Base-by-base conservation (phyloP, 129 eudicot species). In the Tagetes patula region DNA sequence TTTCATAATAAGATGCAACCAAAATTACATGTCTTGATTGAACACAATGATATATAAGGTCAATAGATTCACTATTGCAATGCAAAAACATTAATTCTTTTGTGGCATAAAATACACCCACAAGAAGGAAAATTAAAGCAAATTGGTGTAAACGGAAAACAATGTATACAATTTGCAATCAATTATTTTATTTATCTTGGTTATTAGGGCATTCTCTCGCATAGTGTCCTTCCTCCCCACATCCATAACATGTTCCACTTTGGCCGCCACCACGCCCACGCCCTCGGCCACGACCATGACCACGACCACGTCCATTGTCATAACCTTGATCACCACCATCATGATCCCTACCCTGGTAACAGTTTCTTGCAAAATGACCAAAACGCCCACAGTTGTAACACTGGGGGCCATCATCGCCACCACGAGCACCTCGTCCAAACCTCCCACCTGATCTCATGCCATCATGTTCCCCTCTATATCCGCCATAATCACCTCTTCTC, bases 121-220 rank as follows among this genome's bases (percentile, higher is more conserved):
- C 46, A 6, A 41, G 7, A 42, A 42, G 46, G 7, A 1, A 42
- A 8, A 42, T 42, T 0, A 8, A 42, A 42, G 46, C 7, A 8
- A 42, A 42, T 6, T 42, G 46, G 46, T 5, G 7, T 42, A 42
- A 6, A 42, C 0, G 46, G 9, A 36, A 14, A 34, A 33, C 72
- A 43, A 20, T 20, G 43, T 9, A 42, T 3, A 10, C 31, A 47
- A 31, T 30, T 34, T 50, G 50, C 40, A 46, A 55, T 67, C 31
- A 54, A 73, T 45, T 61, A 41, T 33, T 38, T 41, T 69, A 79
- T 46, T 58, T 27, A 20, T 53, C 70, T 73, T 79, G 83, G 3
- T 67, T 66, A 34, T 74, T 80, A 32, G 80, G 80, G 5, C 84
- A 80, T 67, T 74, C 80, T 74, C 84, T 74, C 49, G 84, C 84